Percentiles rank a stretch among this genome's conserved stretches.
These are phyloP conservation scores for Aspergillus baeticus DNA, from an alignment of 495 filamentous ascomycete species.

Conservation along the genomic window DNA sequence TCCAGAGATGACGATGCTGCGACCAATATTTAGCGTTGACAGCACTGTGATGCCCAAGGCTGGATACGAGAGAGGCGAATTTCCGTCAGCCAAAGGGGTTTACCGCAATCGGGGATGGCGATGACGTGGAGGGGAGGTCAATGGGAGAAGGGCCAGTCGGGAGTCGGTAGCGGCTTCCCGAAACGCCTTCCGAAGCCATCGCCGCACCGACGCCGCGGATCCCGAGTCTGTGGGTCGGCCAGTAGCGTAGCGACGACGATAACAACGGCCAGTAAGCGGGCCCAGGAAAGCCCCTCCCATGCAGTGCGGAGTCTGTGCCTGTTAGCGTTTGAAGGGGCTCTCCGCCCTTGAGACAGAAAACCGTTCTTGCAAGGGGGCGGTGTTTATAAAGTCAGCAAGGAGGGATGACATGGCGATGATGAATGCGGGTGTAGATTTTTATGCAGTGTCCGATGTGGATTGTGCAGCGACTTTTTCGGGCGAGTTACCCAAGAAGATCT, in stretches of 20 bases:
- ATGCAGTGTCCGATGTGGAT: too few species aligned
- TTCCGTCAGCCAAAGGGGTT: too few species aligned
- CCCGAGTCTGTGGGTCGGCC: neutral
- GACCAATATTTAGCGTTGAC: too few species aligned
- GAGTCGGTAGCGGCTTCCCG: constrained; percentile 6
- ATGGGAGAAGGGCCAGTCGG: neutral
- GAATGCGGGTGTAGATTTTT: neutral
- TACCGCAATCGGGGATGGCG: too few species aligned
- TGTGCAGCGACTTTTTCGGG: neutral
- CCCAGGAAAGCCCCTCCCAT: too few species aligned
- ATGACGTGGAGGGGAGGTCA: too few species aligned
- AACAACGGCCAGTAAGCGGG: neutral
- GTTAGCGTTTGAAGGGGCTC: neutral
- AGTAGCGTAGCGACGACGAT: neutral
- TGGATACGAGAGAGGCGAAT: too few species aligned
- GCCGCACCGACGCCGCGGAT: neutral
- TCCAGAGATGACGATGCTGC: too few species aligned
- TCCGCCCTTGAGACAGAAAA: too few species aligned
- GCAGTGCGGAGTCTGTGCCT: too few species aligned
- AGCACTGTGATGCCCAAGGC: too few species aligned
- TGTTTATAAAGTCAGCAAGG: neutral
- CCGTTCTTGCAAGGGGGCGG: constrained; percentile 1
- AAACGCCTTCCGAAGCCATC: neutral
- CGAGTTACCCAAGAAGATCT: neutral
- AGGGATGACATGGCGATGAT: constrained; percentile 7